Conservation (phyloP, 306 rosid genomes). For the Cicer chorassanicum region DNA sequence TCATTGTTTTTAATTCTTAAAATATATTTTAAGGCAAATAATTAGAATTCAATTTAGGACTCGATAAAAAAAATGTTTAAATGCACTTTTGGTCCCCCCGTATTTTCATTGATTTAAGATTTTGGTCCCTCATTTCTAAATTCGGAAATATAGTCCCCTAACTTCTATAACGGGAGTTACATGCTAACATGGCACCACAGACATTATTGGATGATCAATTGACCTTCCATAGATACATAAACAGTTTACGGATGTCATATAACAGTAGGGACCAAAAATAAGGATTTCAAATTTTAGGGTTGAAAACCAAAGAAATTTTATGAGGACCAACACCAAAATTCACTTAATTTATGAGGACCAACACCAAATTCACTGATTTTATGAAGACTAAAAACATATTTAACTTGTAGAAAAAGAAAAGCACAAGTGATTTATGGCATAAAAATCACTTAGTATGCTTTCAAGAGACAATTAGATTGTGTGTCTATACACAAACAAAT, state of each 20-base stretch:
- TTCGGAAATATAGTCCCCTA: too few relatives aligned
- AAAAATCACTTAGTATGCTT: constrained; percentile 32
- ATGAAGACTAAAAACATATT: not conserved
- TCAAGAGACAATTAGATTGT: constrained; percentile 10
- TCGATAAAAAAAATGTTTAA: too few relatives aligned
- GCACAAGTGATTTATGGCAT: not conserved
- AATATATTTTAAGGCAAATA: too few relatives aligned
- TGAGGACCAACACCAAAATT: not conserved
- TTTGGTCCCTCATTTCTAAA: too few relatives aligned
- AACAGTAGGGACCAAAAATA: not conserved
- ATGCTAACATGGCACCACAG: not conserved
- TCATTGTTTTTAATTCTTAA: not conserved
- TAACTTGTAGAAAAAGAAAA: constrained; percentile 5
- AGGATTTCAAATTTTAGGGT: not conserved
- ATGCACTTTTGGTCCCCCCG: too few relatives aligned
- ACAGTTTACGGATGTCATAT: not conserved
- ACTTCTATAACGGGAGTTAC: not conserved
- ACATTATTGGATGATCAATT: not conserved
- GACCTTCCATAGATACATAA: not conserved
- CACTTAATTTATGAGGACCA: not conserved
- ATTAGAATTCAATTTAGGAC: too few relatives aligned
- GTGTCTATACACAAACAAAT: not conserved
- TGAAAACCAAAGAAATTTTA: not conserved
- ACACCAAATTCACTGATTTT: not conserved
- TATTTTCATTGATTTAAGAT: too few relatives aligned